Conservation (phyloP, 1,284 basidiomycete genomes). For the Irpex lacteus region DNA sequence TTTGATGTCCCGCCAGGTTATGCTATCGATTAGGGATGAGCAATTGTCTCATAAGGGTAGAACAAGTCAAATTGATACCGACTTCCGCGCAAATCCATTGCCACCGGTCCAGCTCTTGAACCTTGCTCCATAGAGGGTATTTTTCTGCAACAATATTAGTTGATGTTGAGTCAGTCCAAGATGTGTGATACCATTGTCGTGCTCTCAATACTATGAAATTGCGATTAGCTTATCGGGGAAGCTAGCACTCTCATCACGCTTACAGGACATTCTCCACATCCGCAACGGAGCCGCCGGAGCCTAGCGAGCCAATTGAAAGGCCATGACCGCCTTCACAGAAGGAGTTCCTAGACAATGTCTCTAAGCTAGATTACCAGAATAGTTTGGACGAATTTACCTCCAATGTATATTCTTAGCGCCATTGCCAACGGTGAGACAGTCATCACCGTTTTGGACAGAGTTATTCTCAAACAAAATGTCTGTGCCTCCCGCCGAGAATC, state of each 20-base stretch:
- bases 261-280: conserved; percentile 55
- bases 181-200: conserved; percentile 42
- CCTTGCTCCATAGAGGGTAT: conserved; percentile 55
- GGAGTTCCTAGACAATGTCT: conserved; percentile 7
- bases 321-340: conserved; percentile 62
- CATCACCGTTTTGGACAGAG: conserved; percentile 56
- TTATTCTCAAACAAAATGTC: conserved; percentile 60
- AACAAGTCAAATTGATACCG: conserved; percentile 15
- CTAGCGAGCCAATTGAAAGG: conserved; percentile 59
- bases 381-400: conserved; percentile 31
- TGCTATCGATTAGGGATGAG: conserved; percentile 28
- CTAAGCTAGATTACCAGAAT: not conserved
- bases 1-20: conserved; percentile 57
- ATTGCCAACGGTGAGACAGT: conserved; percentile 57
- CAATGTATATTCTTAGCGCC: conserved; percentile 57
- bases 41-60: not conserved
- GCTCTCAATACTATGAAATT: conserved; percentile 46
- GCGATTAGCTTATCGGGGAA: not conserved
- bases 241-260: conserved; percentile 19
- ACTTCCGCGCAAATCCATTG: conserved; percentile 57
- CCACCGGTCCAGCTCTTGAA: conserved; percentile 71
- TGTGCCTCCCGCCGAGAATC: conserved; percentile 55
- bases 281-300: conserved; percentile 47
- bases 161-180: not conserved
- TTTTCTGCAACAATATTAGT: conserved; percentile 34